Conservation (phyloP, 495 filamentous ascomycete species). For the Penicillium atrosanguineum region DNA sequence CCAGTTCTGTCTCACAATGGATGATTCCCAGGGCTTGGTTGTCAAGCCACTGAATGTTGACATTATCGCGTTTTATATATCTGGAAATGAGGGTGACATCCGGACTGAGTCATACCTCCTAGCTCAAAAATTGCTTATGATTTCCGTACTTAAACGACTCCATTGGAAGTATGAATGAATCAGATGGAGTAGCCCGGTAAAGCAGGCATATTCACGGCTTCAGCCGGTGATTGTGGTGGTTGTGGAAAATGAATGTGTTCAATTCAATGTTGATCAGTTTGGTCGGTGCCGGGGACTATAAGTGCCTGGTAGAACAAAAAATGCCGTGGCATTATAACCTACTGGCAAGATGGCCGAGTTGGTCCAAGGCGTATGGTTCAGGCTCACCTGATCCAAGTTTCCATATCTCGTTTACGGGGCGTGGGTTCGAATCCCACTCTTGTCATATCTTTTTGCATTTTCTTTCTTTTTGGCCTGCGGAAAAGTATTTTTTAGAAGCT, state of each 20-base stretch:
- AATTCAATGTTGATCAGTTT: not conserved
- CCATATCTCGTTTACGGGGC: constrained; percentile 28
- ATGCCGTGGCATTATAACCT: not conserved
- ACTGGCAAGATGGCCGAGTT: constrained; percentile 38
- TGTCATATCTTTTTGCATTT: constrained; percentile 25
- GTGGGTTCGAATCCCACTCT: constrained; percentile 42
- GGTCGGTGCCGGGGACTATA: not conserved
- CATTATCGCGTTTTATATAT: not conserved
- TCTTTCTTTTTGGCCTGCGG: not conserved
- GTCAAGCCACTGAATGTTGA: not conserved
- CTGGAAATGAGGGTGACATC: not conserved
- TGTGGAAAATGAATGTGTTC: not conserved
- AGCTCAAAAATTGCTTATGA: not conserved
- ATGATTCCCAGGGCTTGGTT: not conserved
- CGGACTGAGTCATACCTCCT: not conserved
- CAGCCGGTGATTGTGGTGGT: not conserved
- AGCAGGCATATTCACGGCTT: not conserved
- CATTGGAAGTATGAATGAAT: not conserved
- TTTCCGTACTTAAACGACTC: not conserved
- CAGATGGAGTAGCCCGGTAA: not conserved
- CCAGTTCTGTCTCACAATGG: not conserved
- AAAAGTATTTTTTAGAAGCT: not conserved
- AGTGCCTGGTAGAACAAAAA: constrained; percentile 3
- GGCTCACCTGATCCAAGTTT: constrained; percentile 30
- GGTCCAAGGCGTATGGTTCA: constrained; percentile 38